Evolutionary conservation across 305 asterid genomes (phyloP), one percentile per base, ranked within the genome.

Genomic region (Fraxinus angustifolia): DNA sequence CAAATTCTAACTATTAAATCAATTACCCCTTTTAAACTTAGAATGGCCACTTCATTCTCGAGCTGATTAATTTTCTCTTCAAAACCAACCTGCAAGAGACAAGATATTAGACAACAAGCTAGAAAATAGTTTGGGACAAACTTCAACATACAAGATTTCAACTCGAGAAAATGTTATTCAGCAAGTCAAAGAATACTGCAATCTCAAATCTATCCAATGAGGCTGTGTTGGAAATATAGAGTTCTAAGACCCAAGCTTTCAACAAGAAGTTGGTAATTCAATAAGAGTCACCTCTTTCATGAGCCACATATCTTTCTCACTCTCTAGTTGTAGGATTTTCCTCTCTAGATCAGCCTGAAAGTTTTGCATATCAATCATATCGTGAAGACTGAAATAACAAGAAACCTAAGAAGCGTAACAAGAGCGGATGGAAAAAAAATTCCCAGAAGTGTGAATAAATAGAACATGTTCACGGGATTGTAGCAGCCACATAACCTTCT

Each of bases 261-360:
- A 65, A 78, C 58, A 40, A 73, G 23, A 45, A 79, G 34, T 73
- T 10, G 34, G 70, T 21, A 81, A 71, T 42, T 56, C 71, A 48
- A 62, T 42, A 80, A 82, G 33, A 73, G 16, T 74, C 73, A 92
- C 97, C 93, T 91, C 94, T 53, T 33, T 65, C 72, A 36, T 30
- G 35, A 75, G 71, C 4, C 91, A 91, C 28, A 88, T 80, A 81
- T 85, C 87, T 80, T 87, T 90, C 77, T 89, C 93, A 79, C 81
- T 85, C 84, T 90, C 91, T 81, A 88, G 82, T 28, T 87, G 89
- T 83, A 84, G 79, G 76, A 89, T 87, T 90, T 85, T 80, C 38
- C 72, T 83, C 75, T 88, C 92, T 70, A 91, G 87, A 84, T 78
- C 81, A 83, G 82, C 93, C 95, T 91, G 83, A n/a, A 53, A 62